Base-by-base conservation (phyloP, 139 green algal species). In the Chlorella sorokiniana region DNA sequence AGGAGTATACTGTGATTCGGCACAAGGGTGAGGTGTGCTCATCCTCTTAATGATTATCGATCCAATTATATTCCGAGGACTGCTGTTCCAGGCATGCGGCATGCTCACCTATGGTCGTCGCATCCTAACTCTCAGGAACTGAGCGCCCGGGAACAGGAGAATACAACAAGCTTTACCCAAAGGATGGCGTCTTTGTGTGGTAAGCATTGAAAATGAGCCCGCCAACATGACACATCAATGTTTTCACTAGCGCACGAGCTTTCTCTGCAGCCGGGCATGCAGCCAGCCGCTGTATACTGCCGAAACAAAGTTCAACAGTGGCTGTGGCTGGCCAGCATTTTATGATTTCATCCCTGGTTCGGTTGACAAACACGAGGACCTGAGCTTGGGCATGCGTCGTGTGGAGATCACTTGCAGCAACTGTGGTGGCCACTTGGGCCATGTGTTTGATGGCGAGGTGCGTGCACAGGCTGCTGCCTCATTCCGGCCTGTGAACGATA, bases 301-400 rank as follows among this genome's bases (percentile, higher is more conserved):
- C 1, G 87, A 97, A 29, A 93, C 88, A 37, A 99, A 99, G 85
- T 99, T 99, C 82, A 90, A 98, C 81, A 92, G 74, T 61, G 96
- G 96, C 22, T 99, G 96, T 79, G 95, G 96, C 29, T 99, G 96
- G 96, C 96, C 96, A 5, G 96, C 96, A 9, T 98, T 95, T 75
- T 96, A 96, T 70, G 93, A 97, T 65, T 73, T 87, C 44, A 72
- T 91, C 35, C 84, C 82, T 35, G 91, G 88, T 33, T 37, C 45
- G 27, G 54, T 97, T 3, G 88, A 94, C 0, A 84, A 88, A 25
- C 86, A 95, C 61, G 88, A 87, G 69, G 92, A 97, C 77, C 85
- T 77, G 37, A 71, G 84, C 35, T 87, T 86, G 42, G 87, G 90
- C 62, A 93, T 90, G 85, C 77, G 65, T 37, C 80, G 93, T 4